Base-by-base conservation (phyloP, 371 early-diverging fungal genomes). In the Rhizopus delemar region DNA sequence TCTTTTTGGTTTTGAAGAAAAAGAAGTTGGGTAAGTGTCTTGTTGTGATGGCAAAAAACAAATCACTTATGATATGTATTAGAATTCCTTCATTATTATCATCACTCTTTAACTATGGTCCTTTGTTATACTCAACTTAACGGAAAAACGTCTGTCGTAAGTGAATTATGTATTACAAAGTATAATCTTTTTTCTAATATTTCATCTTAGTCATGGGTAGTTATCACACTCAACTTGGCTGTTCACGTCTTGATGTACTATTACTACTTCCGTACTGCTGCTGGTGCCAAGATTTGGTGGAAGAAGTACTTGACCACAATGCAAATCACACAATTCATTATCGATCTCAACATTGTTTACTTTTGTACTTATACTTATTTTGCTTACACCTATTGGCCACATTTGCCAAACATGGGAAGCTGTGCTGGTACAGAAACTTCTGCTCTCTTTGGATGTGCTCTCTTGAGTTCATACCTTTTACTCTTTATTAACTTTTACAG, bases 211-310 rank as follows among this genome's bases (percentile, higher is more conserved):
- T 85, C 86, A 2, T 92, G 90, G 90, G 90, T 90, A 13, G 86
- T 87, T 48, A 88, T 92, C 58, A 65, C 71, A 6, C 79, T 95
- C 50, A 95, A 95, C 78, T 81, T 95, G 79, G 81, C 86, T 33
- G 94, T 95, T 13, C 95, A 95, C 70, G 91, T 93, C 46, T 74
- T 92, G 65, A 94, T 93, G 94, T 92, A 92, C 79, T 91, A 90
- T 73, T 93, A 92, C 77, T 95, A 95, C 80, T 91, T 88, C 78
- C 88, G 91, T 59, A 90, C 93, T 9, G 88, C 92, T 52, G 83
- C 90, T 53, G 90, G 91, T 43, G 87, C 83, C 72, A 84, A 85
- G 73, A 85, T 92, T 66, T 94, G 93, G 94, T 94, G 94, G 94
- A 95, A 95, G 83, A 87, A 90, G 68, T 86, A 90, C 69, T 78